Conservation (phyloP, 805 yeast species). For the Yamadazyma nakazawae region DNA sequence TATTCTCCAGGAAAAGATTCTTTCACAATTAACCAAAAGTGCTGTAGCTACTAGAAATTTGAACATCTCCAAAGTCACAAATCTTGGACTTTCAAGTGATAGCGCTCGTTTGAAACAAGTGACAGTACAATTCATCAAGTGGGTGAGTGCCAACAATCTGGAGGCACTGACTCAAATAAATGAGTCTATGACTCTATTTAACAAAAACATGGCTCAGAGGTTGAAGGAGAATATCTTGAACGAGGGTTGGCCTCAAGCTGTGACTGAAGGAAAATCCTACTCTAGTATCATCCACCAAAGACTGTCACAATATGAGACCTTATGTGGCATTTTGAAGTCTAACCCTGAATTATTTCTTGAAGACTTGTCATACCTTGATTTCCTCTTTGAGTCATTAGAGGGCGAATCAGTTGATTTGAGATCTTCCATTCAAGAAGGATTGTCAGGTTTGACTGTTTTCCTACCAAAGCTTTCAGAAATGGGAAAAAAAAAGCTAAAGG, state of each 20-base stretch:
- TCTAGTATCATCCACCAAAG: slow-evolving; percentile 44
- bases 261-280: slow-evolving; percentile 30
- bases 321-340: slow-evolving; percentile 61
- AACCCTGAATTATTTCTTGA: slow-evolving; percentile 38
- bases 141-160: slow-evolving; percentile 39
- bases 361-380: slow-evolving; percentile 55
- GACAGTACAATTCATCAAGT: slow-evolving; percentile 61
- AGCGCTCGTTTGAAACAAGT: slow-evolving; percentile 51
- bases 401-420: slow-evolving; percentile 63
- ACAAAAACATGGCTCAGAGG: slow-evolving; percentile 47
- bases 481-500: slow-evolving; percentile 43
- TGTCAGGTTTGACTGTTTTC: slow-evolving; percentile 55
- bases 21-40: slow-evolving; percentile 51
- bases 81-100: slow-evolving; percentile 58
- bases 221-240: slow-evolving; percentile 50
- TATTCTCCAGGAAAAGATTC: slow-evolving; percentile 53
- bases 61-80: slow-evolving; percentile 47
- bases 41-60: slow-evolving; percentile 43
- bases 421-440: slow-evolving; percentile 66
- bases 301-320: slow-evolving; percentile 69
- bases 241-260: slow-evolving; percentile 60
- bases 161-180: slow-evolving; percentile 12
- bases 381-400: slow-evolving; percentile 66
- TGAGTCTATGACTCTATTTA: slow-evolving; percentile 25
- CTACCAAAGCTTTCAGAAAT: slow-evolving; percentile 37